These are phyloP conservation scores for Irpex sp. DNA, from an alignment of 1,284 basidiomycete genomes.

Conservation along the genomic window DNA sequence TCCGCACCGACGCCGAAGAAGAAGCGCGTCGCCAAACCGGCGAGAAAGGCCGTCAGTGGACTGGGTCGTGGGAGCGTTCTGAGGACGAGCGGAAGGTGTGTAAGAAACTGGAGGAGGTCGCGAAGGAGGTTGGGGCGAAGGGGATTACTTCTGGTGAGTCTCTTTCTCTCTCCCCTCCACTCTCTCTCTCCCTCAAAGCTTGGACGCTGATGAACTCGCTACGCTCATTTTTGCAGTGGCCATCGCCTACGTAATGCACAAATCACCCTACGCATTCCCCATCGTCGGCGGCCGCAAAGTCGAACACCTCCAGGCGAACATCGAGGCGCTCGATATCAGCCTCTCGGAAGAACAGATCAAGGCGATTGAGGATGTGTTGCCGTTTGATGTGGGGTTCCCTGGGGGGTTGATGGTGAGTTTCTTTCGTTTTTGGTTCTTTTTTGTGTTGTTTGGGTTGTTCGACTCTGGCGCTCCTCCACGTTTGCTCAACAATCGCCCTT, in stretches of 20 bases:
- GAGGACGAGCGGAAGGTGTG: slow-evolving; percentile 5
- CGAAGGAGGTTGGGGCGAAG: neutral
- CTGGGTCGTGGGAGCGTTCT: slow-evolving; percentile 1
- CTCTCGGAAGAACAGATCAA: slow-evolving; percentile 17
- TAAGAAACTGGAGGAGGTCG: slow-evolving; percentile 2
- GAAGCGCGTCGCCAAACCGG: slow-evolving; percentile 4
- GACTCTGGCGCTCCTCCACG: no score
- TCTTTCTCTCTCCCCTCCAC: neutral
- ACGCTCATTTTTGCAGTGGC: no score
- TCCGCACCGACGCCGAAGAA: slow-evolving; percentile 26
- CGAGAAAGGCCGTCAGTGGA: neutral
- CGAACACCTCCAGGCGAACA: slow-evolving; percentile 18
- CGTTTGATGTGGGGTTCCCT: slow-evolving; percentile 20
- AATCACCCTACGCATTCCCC: slow-evolving; percentile 21
- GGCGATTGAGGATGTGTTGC: slow-evolving; percentile 14
- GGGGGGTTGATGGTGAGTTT: slow-evolving; percentile 1
- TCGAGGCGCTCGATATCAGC: slow-evolving; percentile 19
- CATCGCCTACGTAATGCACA: slow-evolving; percentile 22
- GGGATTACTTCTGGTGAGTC: slow-evolving; percentile 4
- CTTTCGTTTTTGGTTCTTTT: no score
- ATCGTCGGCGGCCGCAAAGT: slow-evolving; percentile 22
- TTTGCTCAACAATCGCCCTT: neutral
- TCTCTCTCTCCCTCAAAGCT: neutral
- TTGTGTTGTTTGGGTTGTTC: no score
- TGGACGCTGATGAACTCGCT: no score